These are phyloP conservation scores for Graphium sp. DNA, from an alignment of 2,329 filamentous ascomycete species.

Conservation along the genomic window DNA sequence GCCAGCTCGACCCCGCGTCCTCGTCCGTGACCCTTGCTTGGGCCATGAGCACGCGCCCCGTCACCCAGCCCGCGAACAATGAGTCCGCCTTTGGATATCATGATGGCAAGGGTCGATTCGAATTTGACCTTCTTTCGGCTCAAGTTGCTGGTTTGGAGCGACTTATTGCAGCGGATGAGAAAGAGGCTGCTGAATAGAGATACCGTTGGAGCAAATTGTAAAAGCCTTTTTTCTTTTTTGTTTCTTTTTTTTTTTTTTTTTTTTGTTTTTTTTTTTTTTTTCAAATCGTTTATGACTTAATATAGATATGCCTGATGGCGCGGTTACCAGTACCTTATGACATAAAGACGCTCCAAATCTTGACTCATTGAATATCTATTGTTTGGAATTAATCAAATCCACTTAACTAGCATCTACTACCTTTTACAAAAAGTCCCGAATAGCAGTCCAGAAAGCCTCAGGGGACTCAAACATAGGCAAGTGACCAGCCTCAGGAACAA, in stretches of 20 bases:
- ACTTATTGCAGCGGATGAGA: neutral
- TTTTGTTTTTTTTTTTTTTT: no score
- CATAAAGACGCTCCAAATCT: no score
- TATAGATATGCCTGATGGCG: no score
- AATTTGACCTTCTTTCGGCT: constrained; percentile 16
- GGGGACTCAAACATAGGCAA: constrained; percentile 72
- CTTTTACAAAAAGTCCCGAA: constrained; percentile 37
- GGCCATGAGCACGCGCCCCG: constrained; percentile 17
- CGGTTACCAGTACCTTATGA: no score
- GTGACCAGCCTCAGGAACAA: constrained; percentile 59
- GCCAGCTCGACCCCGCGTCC: constrained; percentile 16
- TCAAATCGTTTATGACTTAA: no score
- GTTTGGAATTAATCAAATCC: no score
- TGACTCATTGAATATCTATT: no score
- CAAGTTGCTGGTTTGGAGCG: constrained; percentile 14
- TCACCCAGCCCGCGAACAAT: constrained; percentile 17
- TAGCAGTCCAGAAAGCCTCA: constrained; percentile 45
- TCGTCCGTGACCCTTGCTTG: constrained; percentile 19
- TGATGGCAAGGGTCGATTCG: constrained; percentile 20
- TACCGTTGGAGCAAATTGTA: neutral
- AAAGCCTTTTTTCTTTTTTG: neutral
- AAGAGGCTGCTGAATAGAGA: neutral
- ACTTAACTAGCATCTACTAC: no score
- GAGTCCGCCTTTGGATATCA: constrained; percentile 22
- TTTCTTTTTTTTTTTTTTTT: neutral